A percentile compares a stretch with the other conserved stretches of the same genome.
Conservation (phyloP, 176 grass and related monocot genomes). For the Carex kokanica region DNA sequence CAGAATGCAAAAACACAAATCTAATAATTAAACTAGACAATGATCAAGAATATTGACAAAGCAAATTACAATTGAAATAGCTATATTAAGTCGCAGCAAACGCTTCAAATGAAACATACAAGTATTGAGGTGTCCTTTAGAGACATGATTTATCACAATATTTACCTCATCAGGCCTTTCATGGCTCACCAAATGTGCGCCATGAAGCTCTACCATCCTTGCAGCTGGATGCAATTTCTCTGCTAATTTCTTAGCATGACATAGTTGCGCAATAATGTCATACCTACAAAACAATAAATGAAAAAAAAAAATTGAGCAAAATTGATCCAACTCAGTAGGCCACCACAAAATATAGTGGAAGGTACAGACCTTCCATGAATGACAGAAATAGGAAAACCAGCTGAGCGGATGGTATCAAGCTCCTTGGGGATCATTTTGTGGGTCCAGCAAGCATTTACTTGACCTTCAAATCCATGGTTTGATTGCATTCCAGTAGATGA, state of each 20-base stretch:
- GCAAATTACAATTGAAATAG: background rate
- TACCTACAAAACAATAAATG: conserved; percentile 36
- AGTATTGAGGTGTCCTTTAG: background rate
- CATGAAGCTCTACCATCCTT: conserved; percentile 92
- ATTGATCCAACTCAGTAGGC: background rate
- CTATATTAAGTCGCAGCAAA: background rate
- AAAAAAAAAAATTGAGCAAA: conserved; percentile 1
- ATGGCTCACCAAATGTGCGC: conserved; percentile 94
- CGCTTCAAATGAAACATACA: background rate
- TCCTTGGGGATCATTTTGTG: conserved; percentile 74
- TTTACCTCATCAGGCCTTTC: conserved; percentile 93
- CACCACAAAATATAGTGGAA: conserved; percentile 5
- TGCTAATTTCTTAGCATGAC: conserved; percentile 67
- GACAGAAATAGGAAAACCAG: conserved; percentile 79
- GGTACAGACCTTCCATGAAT: conserved; percentile 86
- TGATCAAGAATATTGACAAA: background rate
- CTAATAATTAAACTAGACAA: background rate
- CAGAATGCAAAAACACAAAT: background rate
- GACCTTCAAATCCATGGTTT: conserved; percentile 85
- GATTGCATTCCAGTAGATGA: conserved; percentile 95
- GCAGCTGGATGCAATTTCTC: conserved; percentile 70
- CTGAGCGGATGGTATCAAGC: conserved; percentile 54
- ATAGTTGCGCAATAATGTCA: conserved; percentile 84
- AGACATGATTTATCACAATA: background rate
- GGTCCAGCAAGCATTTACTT: conserved; percentile 93